Evolutionary conservation across 2,329 filamentous ascomycete genomes (phyloP), one percentile per base, ranked within the genome.

Genomic region (Sporothrix variecibatus): DNA sequence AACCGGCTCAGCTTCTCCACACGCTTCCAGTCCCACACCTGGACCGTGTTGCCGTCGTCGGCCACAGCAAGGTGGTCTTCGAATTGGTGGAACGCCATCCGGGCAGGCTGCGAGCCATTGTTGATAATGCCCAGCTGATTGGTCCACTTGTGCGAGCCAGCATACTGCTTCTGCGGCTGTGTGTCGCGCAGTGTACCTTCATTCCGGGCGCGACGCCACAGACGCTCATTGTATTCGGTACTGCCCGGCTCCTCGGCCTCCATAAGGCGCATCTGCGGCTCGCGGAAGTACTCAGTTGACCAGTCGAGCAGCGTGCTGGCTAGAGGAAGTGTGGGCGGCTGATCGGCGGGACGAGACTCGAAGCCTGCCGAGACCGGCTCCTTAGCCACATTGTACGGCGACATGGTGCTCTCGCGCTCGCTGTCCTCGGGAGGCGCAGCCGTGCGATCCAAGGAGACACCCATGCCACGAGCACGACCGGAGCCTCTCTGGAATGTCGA

Each of bases 71-170:
- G 88, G 80, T 98, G 95, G 79, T 98, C 93, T 81, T 99, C 96
- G 78, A 98, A 99, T 81, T 99, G 96, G 83, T 99, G 96, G 82
- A 98, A 97, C 5, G 93, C 93, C 91, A 99, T 93, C 84, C 95
- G 97, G 76, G 92, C 90, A 0, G 96, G 95, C 81, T 98, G 96
- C 43, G 92, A 93, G 40, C 92, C 91, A 78, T 98, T 98, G 80
- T 95, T 95, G 80, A 98, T 91, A 76, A 97, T 92, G 23, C 93
- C 92, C 67, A 92, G 87, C 60, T 93, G 91, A 75, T 92, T 92
- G 78, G 94, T 95, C 95, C 96, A 99, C 78, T 91, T 92, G 79
- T 94, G 93, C 73, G 88, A 93, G 15, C 94, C 93, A 0, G 96
- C 95, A 78, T 93, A 91, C 72, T 94, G 92, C 81, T 99, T 99